These are phyloP conservation scores for Debaryomycetaceae sp. DNA, from an alignment of 1,139 yeast species.

Conservation along the genomic window DNA sequence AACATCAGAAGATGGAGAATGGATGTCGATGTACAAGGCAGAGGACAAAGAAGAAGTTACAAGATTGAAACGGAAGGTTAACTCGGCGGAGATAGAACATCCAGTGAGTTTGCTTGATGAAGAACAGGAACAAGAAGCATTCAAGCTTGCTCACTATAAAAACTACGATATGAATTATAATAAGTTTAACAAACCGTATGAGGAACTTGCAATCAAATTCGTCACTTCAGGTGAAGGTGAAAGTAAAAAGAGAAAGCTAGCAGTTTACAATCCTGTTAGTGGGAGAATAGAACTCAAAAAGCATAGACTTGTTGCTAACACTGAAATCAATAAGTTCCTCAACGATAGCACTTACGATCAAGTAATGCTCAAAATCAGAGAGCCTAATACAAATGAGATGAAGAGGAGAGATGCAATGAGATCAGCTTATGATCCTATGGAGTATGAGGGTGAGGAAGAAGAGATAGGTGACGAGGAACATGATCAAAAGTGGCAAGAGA, in stretches of 20 bases:
- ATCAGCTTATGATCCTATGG: constrained; percentile 71
- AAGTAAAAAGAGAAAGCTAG: constrained; percentile 46
- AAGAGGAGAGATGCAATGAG: constrained; percentile 64
- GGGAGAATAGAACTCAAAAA: constrained; percentile 82
- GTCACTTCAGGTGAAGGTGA: constrained; percentile 57
- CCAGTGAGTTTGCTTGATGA: constrained; percentile 41
- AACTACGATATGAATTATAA: constrained; percentile 78
- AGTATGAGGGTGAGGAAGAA: constrained; percentile 11
- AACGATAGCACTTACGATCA: constrained; percentile 51
- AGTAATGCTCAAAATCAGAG: constrained; percentile 62
- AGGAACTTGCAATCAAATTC: constrained; percentile 43
- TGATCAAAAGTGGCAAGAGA: constrained; percentile 1
- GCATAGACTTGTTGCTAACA: constrained; percentile 56
- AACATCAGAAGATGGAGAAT: constrained; percentile 70
- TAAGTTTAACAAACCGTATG: constrained; percentile 41
- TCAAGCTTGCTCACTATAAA: constrained; percentile 60
- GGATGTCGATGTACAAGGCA: constrained; percentile 70
- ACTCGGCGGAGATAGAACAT: constrained; percentile 49
- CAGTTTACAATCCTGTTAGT: constrained; percentile 72
- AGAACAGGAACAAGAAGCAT: constrained; percentile 35
- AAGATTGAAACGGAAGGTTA: constrained; percentile 41
- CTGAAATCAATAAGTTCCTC: constrained; percentile 49
- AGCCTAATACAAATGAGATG: constrained; percentile 69
- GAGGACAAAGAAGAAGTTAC: constrained; percentile 22
- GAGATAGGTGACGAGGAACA: constrained; percentile 7